Evolutionary conservation across 305 asterid species (phyloP).

Genomic region (Rubia peregrina): DNA sequence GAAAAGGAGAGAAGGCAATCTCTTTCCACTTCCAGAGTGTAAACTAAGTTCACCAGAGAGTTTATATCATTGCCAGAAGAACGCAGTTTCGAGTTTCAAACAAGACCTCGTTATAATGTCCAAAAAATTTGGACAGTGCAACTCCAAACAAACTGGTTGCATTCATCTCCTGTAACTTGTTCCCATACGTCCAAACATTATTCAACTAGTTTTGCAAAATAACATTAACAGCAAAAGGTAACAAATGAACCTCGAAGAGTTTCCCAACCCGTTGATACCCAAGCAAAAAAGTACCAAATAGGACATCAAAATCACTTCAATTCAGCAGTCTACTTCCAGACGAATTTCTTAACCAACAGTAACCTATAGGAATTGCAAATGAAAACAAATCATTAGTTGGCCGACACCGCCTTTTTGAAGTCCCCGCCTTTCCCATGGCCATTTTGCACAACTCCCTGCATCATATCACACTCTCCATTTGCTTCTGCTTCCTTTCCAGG

Average conservation of each 20-base stretch:
- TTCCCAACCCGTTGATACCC: neutral
- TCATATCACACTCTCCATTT: constrained; percentile 10
- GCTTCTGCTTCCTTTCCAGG: constrained; percentile 7
- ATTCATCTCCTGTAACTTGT: too few species aligned
- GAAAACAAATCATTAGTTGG: neutral
- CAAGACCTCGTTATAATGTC: too few species aligned
- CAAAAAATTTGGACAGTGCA: too few species aligned
- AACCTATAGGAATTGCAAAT: neutral
- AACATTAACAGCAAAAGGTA: neutral
- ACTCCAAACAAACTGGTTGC: too few species aligned
- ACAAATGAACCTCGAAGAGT: neutral
- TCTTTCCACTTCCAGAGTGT: too few species aligned
- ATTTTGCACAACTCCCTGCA: neutral
- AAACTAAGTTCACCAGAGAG: too few species aligned
- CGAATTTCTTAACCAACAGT: neutral
- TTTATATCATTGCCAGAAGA: too few species aligned
- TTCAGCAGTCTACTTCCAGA: neutral
- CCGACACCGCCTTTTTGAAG: neutral
- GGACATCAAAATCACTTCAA: neutral
- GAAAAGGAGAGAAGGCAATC: too few species aligned
- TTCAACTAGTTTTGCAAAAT: neutral
- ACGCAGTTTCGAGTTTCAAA: too few species aligned
- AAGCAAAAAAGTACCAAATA: neutral
- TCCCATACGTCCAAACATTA: too few species aligned
- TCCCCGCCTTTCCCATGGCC: neutral